Conservation (phyloP, 1,139 yeast genomes). For the Pichia sp. region DNA sequence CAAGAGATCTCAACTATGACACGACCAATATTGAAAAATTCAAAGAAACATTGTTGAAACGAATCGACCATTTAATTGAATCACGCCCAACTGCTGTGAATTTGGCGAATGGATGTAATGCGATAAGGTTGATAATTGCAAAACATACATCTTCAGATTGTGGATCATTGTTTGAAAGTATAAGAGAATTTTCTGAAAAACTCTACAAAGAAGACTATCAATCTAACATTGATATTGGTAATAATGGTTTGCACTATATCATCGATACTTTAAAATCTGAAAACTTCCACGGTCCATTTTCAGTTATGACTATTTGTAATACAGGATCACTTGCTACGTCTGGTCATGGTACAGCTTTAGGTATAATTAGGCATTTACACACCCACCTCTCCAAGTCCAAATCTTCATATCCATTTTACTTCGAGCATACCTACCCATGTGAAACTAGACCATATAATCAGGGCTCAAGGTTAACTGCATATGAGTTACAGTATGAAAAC, state of each 20-base stretch:
- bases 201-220: conserved; percentile 69
- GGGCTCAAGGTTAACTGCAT: conserved; percentile 90
- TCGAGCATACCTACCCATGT: conserved; percentile 72
- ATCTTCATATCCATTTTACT: conserved; percentile 28
- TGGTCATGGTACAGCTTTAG: conserved; percentile 95
- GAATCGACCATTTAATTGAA: conserved; percentile 59
- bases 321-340: conserved; percentile 93
- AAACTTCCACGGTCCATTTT: conserved; percentile 55
- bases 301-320: conserved; percentile 80
- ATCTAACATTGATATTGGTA: conserved; percentile 73
- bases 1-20: conserved; percentile 28
- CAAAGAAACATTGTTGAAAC: conserved; percentile 32
- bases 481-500: conserved; percentile 74
- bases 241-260: conserved; percentile 71
- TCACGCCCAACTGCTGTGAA: conserved; percentile 97
- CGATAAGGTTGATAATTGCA: conserved; percentile 42
- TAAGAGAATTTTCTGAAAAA: conserved; percentile 46
- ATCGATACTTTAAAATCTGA: conserved; percentile 39
- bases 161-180: conserved; percentile 31
- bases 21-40: conserved; percentile 25
- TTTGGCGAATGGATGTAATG: conserved; percentile 67
- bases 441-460: conserved; percentile 97
- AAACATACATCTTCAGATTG: too few relatives aligned
- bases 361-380: conserved; percentile 69
- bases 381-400: conserved; percentile 26